These are phyloP conservation scores for Mortierella claussenii DNA, from an alignment of 192 early-diverging fungal genomes.

Conservation along the genomic window DNA sequence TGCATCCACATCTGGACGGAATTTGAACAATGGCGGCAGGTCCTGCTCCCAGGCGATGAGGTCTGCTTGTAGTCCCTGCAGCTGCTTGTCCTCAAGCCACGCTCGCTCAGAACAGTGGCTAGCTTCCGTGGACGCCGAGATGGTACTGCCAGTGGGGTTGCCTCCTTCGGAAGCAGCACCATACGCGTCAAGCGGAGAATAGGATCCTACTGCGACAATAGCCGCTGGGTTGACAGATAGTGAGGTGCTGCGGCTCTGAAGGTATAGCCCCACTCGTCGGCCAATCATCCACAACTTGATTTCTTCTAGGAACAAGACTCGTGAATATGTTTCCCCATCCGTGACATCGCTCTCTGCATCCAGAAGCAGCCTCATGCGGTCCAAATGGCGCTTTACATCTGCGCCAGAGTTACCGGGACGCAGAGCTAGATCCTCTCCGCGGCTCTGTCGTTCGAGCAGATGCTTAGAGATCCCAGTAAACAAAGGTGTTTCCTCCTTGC, in stretches of 20 bases:
- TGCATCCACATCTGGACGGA: conserved; percentile 31
- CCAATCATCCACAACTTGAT: conserved; percentile 48
- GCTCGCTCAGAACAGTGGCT: conserved; percentile 42
- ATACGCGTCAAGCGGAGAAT: background rate
- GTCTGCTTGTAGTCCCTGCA: conserved; percentile 42
- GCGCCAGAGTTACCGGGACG: background rate
- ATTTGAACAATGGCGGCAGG: conserved; percentile 16
- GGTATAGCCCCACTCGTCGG: conserved; percentile 32
- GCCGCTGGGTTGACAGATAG: conserved; percentile 15
- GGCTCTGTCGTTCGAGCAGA: conserved; percentile 26
- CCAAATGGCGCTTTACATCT: conserved; percentile 37
- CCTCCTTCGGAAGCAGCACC: background rate
- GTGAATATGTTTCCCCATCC: conserved; percentile 40
- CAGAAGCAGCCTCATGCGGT: conserved; percentile 42
- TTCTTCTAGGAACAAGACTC: conserved; percentile 44
- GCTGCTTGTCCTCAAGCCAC: conserved; percentile 42
- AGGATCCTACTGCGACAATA: conserved; percentile 6
- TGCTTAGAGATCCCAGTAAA: conserved; percentile 24
- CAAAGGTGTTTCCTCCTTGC: conserved; percentile 4
- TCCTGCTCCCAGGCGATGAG: conserved; percentile 43
- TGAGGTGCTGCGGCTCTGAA: conserved; percentile 14
- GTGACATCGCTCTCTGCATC: conserved; percentile 44
- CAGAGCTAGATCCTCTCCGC: conserved; percentile 21
- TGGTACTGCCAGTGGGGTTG: conserved; percentile 12
- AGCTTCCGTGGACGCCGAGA: conserved; percentile 20